Evolutionary conservation across 2,329 filamentous ascomycete species (phyloP).

Genomic region (Aspergillus sp.): DNA sequence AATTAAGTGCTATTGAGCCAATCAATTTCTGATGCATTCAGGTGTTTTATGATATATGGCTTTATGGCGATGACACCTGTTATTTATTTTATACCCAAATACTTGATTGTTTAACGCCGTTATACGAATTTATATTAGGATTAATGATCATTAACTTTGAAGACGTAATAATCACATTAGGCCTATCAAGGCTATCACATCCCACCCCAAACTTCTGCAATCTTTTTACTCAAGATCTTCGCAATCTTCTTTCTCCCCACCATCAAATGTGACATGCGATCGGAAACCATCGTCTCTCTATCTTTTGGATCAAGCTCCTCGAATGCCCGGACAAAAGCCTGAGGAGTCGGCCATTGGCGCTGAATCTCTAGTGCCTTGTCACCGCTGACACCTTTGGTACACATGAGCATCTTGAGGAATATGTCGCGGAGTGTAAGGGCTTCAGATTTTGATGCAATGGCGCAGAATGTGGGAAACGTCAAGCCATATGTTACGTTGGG

Average conservation of each 20-base stretch:
- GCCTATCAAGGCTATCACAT: conserved; percentile 10
- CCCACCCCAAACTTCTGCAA: conserved; percentile 70
- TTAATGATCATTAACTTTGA: too few relatives aligned
- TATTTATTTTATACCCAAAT: background rate
- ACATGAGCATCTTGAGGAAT: conserved; percentile 85
- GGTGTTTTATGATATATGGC: background rate
- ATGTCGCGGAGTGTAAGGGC: conserved; percentile 71
- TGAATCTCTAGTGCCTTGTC: conserved; percentile 81
- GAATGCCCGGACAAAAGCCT: conserved; percentile 69
- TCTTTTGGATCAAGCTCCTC: conserved; percentile 55
- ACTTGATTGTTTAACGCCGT: background rate
- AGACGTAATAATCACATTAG: too few relatives aligned
- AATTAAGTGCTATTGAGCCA: background rate
- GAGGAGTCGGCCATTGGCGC: conserved; percentile 72
- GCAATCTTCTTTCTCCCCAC: conserved; percentile 69
- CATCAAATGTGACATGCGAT: conserved; percentile 52
- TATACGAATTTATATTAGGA: background rate
- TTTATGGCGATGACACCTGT: background rate
- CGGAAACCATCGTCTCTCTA: conserved; percentile 61
- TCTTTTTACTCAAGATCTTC: conserved; percentile 64
- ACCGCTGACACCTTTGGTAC: conserved; percentile 69
- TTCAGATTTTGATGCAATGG: conserved; percentile 72
- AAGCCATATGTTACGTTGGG: conserved; percentile 56
- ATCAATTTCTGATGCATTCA: background rate
- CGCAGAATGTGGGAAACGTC: conserved; percentile 70